A percentile compares a stretch with the other conserved stretches of the same genome.
Conservation (phyloP, 345 rosid genomes). For the Aquilaria malaccensis region DNA sequence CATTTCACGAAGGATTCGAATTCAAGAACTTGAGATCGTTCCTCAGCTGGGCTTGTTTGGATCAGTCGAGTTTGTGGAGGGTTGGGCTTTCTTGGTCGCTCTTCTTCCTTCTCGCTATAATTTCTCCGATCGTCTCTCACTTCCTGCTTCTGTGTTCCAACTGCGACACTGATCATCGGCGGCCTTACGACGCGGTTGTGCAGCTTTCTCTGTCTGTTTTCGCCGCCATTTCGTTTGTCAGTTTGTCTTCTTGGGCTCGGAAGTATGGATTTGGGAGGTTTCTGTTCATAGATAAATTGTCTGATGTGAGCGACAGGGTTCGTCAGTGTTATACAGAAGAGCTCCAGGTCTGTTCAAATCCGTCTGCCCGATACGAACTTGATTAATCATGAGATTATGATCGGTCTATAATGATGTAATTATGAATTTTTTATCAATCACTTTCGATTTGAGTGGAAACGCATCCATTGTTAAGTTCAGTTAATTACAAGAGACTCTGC, state of each 20-base stretch:
- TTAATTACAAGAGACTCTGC: no score
- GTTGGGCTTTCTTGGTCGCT: slow-evolving; percentile 59
- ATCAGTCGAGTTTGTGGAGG: slow-evolving; percentile 51
- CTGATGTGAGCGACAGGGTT: slow-evolving; percentile 46
- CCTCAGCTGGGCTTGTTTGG: slow-evolving; percentile 44
- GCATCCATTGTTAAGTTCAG: no score
- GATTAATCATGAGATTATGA: no score
- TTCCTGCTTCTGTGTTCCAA: slow-evolving; percentile 49
- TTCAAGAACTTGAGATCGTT: slow-evolving; percentile 39
- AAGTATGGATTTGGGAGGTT: slow-evolving; percentile 66
- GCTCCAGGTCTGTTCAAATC: slow-evolving; percentile 36
- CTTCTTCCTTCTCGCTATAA: slow-evolving; percentile 53
- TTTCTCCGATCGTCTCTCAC: slow-evolving; percentile 69
- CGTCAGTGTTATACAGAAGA: slow-evolving; percentile 47
- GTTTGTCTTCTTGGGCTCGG: slow-evolving; percentile 58
- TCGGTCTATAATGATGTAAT: no score
- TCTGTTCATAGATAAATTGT: slow-evolving; percentile 65
- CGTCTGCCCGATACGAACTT: no score
- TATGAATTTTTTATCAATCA: no score
- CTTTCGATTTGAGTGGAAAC: no score
- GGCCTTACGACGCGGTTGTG: slow-evolving; percentile 72
- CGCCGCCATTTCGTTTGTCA: slow-evolving; percentile 55
- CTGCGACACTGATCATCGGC: slow-evolving; percentile 56
- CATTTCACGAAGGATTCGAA: slow-evolving; percentile 15
- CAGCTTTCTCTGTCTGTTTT: slow-evolving; percentile 71